Evolutionary conservation across 2,329 filamentous ascomycete species (phyloP).

Genomic region (Westerdykella ornata): DNA sequence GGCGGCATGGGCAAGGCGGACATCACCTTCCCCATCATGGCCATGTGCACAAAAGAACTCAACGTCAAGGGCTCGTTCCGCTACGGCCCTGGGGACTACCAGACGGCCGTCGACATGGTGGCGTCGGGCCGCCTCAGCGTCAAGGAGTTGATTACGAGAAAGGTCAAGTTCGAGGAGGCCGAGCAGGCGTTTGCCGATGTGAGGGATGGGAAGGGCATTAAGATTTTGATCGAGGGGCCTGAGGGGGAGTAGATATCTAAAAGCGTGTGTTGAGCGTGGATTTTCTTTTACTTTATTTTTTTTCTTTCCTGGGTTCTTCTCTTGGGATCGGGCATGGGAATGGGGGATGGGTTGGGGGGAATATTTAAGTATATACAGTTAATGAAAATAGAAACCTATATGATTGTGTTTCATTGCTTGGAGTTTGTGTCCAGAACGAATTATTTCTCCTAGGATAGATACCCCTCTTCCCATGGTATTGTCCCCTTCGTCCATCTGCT

Average conservation of each 20-base stretch:
- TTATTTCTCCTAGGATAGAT: too few species aligned
- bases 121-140: slow-evolving; percentile 61
- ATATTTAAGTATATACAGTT: too few species aligned
- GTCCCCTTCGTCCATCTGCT: too few species aligned
- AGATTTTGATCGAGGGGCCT: slow-evolving; percentile 50
- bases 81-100: slow-evolving; percentile 83
- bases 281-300: too few species aligned
- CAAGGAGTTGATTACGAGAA: slow-evolving; percentile 72
- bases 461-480: too few species aligned
- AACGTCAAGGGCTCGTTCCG: slow-evolving; percentile 83
- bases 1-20: slow-evolving; percentile 79
- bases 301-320: too few species aligned
- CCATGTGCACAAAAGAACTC: slow-evolving; percentile 81
- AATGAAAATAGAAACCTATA: too few species aligned
- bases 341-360: too few species aligned
- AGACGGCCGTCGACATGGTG: slow-evolving; percentile 72
- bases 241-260: slow-evolving; percentile 15
- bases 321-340: too few species aligned
- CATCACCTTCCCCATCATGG: slow-evolving; percentile 87
- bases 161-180: slow-evolving; percentile 72
- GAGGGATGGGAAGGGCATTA: slow-evolving; percentile 72
- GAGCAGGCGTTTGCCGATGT: slow-evolving; percentile 84
- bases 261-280: too few species aligned
- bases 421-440: too few species aligned
- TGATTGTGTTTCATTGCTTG: too few species aligned